Base-by-base conservation (phyloP, 805 yeast species). In the Kodamaea hsintzibuensis region DNA sequence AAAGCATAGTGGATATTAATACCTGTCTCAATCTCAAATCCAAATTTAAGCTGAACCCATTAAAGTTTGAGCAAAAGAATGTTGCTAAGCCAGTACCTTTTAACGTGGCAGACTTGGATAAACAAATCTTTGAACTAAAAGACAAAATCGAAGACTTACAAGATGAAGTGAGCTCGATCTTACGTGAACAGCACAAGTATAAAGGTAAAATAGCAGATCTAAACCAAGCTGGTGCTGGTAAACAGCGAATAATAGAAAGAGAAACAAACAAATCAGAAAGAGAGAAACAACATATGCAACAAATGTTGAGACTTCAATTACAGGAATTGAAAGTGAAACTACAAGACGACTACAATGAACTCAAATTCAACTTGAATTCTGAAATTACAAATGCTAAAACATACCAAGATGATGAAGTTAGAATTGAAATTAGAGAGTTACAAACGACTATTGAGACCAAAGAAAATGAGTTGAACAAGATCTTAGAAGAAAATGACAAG, bases 341-440 rank as follows among this genome's bases (percentile, higher is more conserved):
- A 14, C 61, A 57, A 38, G 64, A 61, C 49, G 70, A 69, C 42
- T 72, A 55, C 54, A 64, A 69, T 33, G 72, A 70, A 39, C 55
- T 71, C 39, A 62, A 66, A 33, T 71, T 68, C 55, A 74, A 76
- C 48, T 56, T 75, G 38, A 63, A 67, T n/a, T 57, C 67, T 19
- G 75, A 73, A 50, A 56, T 78, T 3, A 59, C 65, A 14, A 53
- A 58, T 2, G 73, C 74, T 0, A 56, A 60, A 30, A 49, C 50
- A 17, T 66, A 57, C 46, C 57, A 62, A 13, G 71, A 69, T 55
- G 65, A 64, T 6, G 60, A 59, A 3, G 17, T 61, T 4, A 14
- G 56, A 10, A 42, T 55, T 7, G 65, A 68, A 33, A 61, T 70
- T 12, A 39, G 49, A 3, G 47, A 55, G 0, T 51, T 72, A 13